Base-by-base conservation (phyloP, 1,139 yeast species). In the Candida sanyaensis region DNA sequence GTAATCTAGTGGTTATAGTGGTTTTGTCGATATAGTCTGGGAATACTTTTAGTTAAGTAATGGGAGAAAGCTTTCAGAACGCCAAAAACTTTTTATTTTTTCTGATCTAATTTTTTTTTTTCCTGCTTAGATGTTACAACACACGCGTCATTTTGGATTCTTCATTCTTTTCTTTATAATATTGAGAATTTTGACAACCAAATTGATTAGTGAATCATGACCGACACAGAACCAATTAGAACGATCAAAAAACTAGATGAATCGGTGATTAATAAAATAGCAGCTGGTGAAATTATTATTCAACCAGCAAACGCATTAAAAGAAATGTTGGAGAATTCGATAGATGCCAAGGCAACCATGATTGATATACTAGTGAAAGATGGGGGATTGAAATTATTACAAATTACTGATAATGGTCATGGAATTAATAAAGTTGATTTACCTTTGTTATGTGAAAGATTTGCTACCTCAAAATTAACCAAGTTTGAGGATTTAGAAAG, bases 231-330 rank as follows among this genome's bases (percentile, higher is more conserved):
- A 26, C n/a, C 30, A 11, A 34, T 24, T 8, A 29, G 42, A 27
- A 42, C 46, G 44, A 70, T 69, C 40, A 61, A 71, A 58, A 75
- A 79, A 44, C 75, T 90, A 10, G 91, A 85, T 36, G 69, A 69
- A 27, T 61, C 79, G 4, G 98, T 92, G 31, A 88, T 95, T 45
- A 92, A 90, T 64, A 80, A 86, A 51, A 93, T 95, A 28, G 99
- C 99, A 0, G 99, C 99, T 1, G 99, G 99, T 0, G 99, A 95
- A 68, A 90, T 95, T 68, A 89, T 95, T 50, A 80, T 92, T 32
- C 95, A 92, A 6, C 99, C 99, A 0, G 88, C 95, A 2, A 93
- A 93, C 57, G 84, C 86, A 0, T 63, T 81, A 30, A 81, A 81
- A 56, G 86, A 81, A 57, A 60, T 81, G 61, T 60, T 81, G 41